Evolutionary conservation across 495 filamentous ascomycete species (phyloP).

Genomic region (Penicillium bialowiezense): DNA sequence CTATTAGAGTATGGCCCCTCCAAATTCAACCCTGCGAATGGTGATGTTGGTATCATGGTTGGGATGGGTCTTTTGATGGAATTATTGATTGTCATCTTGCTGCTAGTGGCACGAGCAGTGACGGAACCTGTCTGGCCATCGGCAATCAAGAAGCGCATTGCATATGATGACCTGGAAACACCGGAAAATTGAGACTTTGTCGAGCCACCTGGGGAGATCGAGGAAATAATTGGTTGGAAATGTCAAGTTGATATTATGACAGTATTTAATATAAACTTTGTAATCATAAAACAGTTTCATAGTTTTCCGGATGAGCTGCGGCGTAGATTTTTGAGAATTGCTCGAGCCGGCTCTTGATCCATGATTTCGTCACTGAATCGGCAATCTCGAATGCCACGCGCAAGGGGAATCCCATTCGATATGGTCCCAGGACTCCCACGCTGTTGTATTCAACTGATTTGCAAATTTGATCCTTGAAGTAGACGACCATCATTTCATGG

Average conservation of each 20-base stretch:
- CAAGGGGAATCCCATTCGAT: conserved; percentile 30
- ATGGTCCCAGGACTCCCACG: conserved; percentile 30
- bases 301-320: conserved; percentile 22
- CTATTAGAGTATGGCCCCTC: conserved; percentile 22
- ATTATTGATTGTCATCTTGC: conserved; percentile 18
- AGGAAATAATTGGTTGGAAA: too few relatives aligned
- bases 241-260: not conserved
- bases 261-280: not conserved
- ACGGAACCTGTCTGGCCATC: conserved; percentile 20
- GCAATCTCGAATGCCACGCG: conserved; percentile 31
- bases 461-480: conserved; percentile 36
- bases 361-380: conserved; percentile 23
- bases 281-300: conserved; percentile 1
- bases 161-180: conserved; percentile 5
- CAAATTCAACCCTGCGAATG: conserved; percentile 21
- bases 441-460: conserved; percentile 32
- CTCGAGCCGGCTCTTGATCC: conserved; percentile 25
- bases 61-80: conserved; percentile 35
- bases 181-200: conserved; percentile 1
- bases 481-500: conserved; percentile 24
- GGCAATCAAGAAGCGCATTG: not conserved
- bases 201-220: too few relatives aligned
- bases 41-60: conserved; percentile 20
- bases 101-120: conserved; percentile 24
- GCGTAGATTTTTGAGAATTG: conserved; percentile 30